phyloP scores from a whole-genome alignment of 352 stramenopile species.

The Globisporangium nunn region DNA sequence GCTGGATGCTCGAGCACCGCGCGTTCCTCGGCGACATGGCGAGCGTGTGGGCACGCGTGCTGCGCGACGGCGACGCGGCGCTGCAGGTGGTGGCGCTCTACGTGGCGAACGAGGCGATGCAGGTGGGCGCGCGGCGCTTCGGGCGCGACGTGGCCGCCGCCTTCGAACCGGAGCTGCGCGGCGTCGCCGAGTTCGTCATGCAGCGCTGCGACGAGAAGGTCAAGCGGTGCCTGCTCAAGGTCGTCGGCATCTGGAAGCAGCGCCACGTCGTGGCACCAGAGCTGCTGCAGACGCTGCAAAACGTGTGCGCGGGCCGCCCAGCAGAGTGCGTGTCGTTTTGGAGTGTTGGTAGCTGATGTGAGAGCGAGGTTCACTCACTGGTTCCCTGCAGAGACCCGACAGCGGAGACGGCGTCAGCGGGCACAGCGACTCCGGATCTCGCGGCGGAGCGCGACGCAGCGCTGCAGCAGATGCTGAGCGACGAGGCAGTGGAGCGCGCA shows the following conservation, averaged over 20 bases:
- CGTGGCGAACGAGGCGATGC: constrained; percentile 83
- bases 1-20: constrained; percentile 70
- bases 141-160: constrained; percentile 55
- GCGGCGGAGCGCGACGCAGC: constrained; percentile 24
- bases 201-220: constrained; percentile 61
- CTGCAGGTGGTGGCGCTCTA: constrained; percentile 84
- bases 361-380: not conserved
- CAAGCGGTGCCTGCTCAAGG: constrained; percentile 81
- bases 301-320: constrained; percentile 65
- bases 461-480: constrained; percentile 29
- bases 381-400: constrained; percentile 21
- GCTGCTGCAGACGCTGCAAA: constrained; percentile 60
- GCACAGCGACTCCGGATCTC: constrained; percentile 14
- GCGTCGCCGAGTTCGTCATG: constrained; percentile 65
- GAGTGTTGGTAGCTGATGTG: not conserved
- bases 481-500: constrained; percentile 30
- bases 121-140: constrained; percentile 77
- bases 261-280: constrained; percentile 44
- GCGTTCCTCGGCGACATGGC: constrained; percentile 56
- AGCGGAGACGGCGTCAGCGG: constrained; percentile 14
- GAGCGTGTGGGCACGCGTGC: constrained; percentile 40
- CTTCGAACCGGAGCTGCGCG: constrained; percentile 54
- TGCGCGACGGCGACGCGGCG: constrained; percentile 36
- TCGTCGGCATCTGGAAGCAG: constrained; percentile 84
- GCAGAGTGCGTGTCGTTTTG: constrained; percentile 20